phyloP scores from a whole-genome alignment of 371 early-diverging fungal species.

The Quaeritorhiza haematococci region DNA sequence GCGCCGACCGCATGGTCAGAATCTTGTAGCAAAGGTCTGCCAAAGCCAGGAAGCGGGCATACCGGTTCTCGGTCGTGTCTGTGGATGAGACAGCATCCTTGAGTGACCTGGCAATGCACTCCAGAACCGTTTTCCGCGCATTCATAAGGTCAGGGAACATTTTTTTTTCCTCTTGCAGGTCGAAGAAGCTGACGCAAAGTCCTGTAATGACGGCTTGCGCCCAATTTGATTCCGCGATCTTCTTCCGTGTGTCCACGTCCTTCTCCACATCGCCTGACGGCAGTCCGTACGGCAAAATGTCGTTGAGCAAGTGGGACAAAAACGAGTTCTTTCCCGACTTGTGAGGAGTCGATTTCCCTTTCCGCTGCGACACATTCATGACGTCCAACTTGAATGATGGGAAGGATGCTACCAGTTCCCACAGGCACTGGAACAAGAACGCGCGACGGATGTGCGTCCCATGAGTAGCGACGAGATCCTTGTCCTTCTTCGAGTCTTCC shows the following conservation, averaged over 20 bases:
- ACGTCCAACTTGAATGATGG: slow-evolving; percentile 74
- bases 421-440: slow-evolving; percentile 78
- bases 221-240: background rate
- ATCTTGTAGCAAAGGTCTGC: slow-evolving; percentile 70
- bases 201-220: slow-evolving; percentile 15
- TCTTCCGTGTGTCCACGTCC: background rate
- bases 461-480: no score
- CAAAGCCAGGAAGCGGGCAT: slow-evolving; percentile 62
- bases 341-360: slow-evolving; percentile 13
- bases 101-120: slow-evolving; percentile 16
- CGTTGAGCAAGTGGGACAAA: slow-evolving; percentile 28
- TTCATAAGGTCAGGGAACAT: slow-evolving; percentile 52
- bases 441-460: slow-evolving; percentile 59
- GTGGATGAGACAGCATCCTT: slow-evolving; percentile 29
- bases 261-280: no score
- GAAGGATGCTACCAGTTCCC: slow-evolving; percentile 81
- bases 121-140: slow-evolving; percentile 49
- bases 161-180: slow-evolving; percentile 37
- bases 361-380: slow-evolving; percentile 49
- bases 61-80: slow-evolving; percentile 54
- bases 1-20: slow-evolving; percentile 48
- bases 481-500: slow-evolving; percentile 17
- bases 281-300: slow-evolving; percentile 24
- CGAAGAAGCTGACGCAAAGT: slow-evolving; percentile 22
- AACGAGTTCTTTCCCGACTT: slow-evolving; percentile 19